Evolutionary conservation across 1,139 yeast genomes (phyloP).

Genomic region (Geotrichum cucujoidarum): DNA sequence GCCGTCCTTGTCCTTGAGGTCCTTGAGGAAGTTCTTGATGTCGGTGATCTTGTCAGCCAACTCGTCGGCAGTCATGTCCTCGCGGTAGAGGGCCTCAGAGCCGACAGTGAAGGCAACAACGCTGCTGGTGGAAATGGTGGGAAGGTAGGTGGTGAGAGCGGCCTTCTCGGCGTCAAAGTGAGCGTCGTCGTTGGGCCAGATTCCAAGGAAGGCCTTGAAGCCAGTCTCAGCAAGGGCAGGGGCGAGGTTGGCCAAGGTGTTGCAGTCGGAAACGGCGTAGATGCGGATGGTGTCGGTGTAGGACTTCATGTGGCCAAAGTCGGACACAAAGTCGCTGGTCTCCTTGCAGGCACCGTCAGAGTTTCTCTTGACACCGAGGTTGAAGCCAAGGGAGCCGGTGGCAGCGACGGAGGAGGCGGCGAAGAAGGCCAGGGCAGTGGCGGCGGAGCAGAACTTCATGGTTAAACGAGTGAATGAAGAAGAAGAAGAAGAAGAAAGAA

Average conservation of each 20-base stretch:
- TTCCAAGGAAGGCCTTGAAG: constrained; percentile 69
- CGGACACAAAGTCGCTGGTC: constrained; percentile 59
- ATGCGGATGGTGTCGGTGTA: constrained; percentile 66
- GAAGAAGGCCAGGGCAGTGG: constrained; percentile 12
- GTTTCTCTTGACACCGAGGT: constrained; percentile 70
- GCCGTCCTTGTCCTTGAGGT: constrained; percentile 74
- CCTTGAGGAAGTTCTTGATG: constrained; percentile 51
- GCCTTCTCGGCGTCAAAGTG: constrained; percentile 66
- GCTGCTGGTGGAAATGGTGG: constrained; percentile 60
- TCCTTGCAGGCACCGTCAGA: constrained; percentile 46
- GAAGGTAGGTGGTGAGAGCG: constrained; percentile 64
- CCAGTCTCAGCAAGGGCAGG: constrained; percentile 72
- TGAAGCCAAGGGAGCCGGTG: constrained; percentile 49
- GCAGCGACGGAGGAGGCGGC: constrained; percentile 14
- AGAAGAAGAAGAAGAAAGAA: not conserved
- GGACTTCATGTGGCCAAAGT: constrained; percentile 51
- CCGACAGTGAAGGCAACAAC: constrained; percentile 78
- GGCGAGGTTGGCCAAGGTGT: constrained; percentile 73
- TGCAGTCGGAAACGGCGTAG: constrained; percentile 83
- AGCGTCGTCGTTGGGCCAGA: constrained; percentile 73
- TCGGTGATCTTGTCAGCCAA: constrained; percentile 52
- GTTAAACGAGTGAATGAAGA: not conserved
- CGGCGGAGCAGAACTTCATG: constrained; percentile 19
- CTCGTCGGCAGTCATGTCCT: constrained; percentile 63
- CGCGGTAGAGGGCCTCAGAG: constrained; percentile 87